Percentiles rank a stretch among this genome's conserved stretches.
These are phyloP conservation scores for Fusarium sp. DNA, from an alignment of 2,329 filamentous ascomycete genomes.

Conservation along the genomic window DNA sequence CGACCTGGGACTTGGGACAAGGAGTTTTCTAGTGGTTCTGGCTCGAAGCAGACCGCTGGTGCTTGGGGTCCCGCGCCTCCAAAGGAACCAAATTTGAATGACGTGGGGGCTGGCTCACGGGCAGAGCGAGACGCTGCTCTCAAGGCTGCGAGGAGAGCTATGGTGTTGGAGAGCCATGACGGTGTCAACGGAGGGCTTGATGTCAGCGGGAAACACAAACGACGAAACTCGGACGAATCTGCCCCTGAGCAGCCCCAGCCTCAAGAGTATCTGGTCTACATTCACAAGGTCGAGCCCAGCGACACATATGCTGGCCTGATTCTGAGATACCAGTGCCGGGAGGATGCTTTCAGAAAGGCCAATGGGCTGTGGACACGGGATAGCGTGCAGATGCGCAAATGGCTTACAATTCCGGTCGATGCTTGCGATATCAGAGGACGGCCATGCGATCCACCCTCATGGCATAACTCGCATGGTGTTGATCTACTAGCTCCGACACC, in stretches of 20 bases:
- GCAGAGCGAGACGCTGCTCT: constrained; percentile 65
- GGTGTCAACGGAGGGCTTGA: constrained; percentile 69
- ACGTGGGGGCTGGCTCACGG: constrained; percentile 66
- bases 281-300: constrained; percentile 83
- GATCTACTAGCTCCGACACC: constrained; percentile 66
- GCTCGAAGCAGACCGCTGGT: constrained; percentile 27
- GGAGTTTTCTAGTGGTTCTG: constrained; percentile 28
- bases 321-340: constrained; percentile 87
- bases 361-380: constrained; percentile 97
- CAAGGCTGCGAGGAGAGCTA: constrained; percentile 66
- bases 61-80: constrained; percentile 64
- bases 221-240: constrained; percentile 75
- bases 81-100: constrained; percentile 53
- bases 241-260: constrained; percentile 65
- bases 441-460: constrained; percentile 66
- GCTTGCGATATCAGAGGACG: constrained; percentile 86
- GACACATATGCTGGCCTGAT: constrained; percentile 94
- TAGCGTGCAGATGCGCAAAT: constrained; percentile 84
- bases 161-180: constrained; percentile 70
- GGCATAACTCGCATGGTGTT: constrained; percentile 54
- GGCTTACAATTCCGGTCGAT: constrained; percentile 86
- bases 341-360: constrained; percentile 83
- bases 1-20: constrained; percentile 38
- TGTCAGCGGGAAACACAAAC: constrained; percentile 67
- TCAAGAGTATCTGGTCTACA: constrained; percentile 84